These are phyloP conservation scores for Alnus glutinosa DNA, from an alignment of 306 rosid species.

Conservation along the genomic window DNA sequence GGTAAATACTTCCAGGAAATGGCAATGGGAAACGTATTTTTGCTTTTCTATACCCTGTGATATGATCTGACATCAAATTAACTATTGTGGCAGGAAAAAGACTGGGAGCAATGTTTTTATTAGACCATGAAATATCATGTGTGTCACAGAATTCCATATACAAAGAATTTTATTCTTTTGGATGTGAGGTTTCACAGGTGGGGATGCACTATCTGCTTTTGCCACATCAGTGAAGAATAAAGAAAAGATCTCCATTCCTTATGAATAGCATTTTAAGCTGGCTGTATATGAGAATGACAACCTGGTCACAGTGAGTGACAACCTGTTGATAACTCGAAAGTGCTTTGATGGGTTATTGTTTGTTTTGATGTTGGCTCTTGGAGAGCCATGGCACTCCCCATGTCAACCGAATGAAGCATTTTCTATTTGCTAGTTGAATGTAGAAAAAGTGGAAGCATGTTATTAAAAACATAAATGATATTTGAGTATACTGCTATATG, in stretches of 20 bases:
- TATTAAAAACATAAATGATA: no score
- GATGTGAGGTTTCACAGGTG: neutral
- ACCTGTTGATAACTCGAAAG: neutral
- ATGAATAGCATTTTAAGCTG: neutral
- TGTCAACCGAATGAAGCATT: neutral
- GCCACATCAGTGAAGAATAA: neutral
- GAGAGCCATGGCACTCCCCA: neutral
- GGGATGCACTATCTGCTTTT: slow-evolving; percentile 3
- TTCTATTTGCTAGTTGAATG: neutral
- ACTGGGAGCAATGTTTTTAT: neutral
- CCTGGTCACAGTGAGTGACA: neutral
- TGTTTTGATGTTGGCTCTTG: neutral
- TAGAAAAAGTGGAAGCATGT: no score
- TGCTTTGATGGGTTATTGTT: neutral
- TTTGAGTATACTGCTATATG: no score
- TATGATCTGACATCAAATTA: neutral
- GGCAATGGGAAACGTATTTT: neutral
- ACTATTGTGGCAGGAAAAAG: neutral
- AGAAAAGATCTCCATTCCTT: neutral
- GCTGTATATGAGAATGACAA: neutral
- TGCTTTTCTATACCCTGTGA: neutral
- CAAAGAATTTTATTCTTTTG: neutral
- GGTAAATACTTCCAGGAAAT: no score
- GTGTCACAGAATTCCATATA: neutral
- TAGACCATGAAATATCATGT: neutral